Conservation (phyloP, 192 early-diverging fungal genomes). For the Glomus cerebriforme region DNA sequence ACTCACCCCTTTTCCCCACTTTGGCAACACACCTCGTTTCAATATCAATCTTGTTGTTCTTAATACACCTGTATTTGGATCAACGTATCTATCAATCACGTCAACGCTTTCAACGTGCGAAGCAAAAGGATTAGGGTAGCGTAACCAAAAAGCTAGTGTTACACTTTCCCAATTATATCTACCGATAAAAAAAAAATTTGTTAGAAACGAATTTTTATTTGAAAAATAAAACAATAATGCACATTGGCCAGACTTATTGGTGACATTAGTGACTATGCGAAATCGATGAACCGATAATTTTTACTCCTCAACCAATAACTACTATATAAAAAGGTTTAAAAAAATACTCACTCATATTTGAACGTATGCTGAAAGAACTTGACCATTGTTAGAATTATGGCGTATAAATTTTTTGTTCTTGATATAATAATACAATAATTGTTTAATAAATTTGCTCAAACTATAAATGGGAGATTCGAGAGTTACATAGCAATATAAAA, state of each 20-base stretch:
- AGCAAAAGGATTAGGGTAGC: conserved; percentile 98
- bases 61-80: conserved; percentile 76
- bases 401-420: neutral
- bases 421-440: too few species aligned
- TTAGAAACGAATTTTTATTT: neutral
- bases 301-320: too few species aligned
- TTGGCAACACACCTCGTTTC: conserved; percentile 85
- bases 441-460: too few species aligned
- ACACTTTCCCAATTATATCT: conserved; percentile 77
- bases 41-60: conserved; percentile 86
- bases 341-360: conserved; percentile 64
- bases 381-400: conserved; percentile 57
- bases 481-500: too few species aligned
- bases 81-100: conserved; percentile 86
- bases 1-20: conserved; percentile 75
- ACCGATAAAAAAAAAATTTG: neutral
- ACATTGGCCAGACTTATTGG: too few species aligned
- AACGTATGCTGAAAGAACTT: conserved; percentile 82
- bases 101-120: conserved; percentile 91
- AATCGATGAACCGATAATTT: too few species aligned
- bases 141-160: conserved; percentile 86
- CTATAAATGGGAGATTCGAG: too few species aligned
- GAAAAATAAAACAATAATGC: neutral
- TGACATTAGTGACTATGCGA: too few species aligned
- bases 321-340: neutral